These are phyloP conservation scores for Mycena albidolilacea DNA, from an alignment of 768 basidiomycete species.

Conservation along the genomic window DNA sequence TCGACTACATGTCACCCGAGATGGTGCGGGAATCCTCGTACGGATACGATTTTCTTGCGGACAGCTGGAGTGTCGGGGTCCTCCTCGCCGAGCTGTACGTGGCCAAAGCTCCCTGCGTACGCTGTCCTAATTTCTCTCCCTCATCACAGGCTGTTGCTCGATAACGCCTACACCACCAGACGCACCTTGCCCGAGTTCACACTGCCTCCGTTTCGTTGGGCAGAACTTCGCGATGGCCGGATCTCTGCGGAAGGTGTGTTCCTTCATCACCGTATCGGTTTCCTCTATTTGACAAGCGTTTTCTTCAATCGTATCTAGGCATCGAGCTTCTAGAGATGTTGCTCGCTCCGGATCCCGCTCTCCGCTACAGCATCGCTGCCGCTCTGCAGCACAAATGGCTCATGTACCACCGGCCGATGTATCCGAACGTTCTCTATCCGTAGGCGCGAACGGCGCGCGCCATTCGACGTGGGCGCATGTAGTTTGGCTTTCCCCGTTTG, in stretches of 20 bases:
- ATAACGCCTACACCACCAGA: not conserved
- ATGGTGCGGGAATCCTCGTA: not conserved
- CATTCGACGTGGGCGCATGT: too few species aligned
- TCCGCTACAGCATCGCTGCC: not conserved
- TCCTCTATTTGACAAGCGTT: not conserved
- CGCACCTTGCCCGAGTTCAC: not conserved
- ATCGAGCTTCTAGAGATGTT: not conserved
- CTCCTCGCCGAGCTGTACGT: constrained; percentile 17
- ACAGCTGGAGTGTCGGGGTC: constrained; percentile 25
- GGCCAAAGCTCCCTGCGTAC: too few species aligned
- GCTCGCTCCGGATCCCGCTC: not conserved
- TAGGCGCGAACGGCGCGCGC: not conserved
- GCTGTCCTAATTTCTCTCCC: not conserved
- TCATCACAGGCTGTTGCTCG: constrained; percentile 13
- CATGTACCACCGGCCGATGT: constrained; percentile 24
- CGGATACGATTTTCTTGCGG: constrained; percentile 8
- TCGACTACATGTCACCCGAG: constrained; percentile 28
- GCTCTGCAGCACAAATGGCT: constrained; percentile 19
- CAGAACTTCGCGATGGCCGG: not conserved
- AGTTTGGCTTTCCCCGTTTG: too few species aligned
- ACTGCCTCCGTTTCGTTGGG: constrained; percentile 1
- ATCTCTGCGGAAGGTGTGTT: constrained; percentile 15
- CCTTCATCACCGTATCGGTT: not conserved
- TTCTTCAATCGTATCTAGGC: not conserved
- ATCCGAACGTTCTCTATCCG: constrained; percentile 25